These are phyloP conservation scores for Acer negundo DNA, from an alignment of 345 rosid genomes.

Conservation along the genomic window DNA sequence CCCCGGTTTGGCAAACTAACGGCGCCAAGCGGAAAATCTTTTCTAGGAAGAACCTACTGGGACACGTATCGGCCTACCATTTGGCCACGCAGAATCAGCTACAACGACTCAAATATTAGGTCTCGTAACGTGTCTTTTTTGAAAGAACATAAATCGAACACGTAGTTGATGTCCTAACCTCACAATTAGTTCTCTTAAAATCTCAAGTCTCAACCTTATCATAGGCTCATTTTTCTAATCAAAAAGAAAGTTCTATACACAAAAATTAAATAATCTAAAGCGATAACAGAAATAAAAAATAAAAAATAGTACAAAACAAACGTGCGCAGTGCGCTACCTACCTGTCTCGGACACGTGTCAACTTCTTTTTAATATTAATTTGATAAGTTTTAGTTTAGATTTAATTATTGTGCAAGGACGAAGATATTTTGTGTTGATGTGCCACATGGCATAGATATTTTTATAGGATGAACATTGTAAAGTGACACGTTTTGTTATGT, in stretches of 20 bases:
- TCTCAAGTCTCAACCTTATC: neutral
- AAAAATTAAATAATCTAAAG: neutral
- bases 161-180: conserved; percentile 1
- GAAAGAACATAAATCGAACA: neutral
- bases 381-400: too few species aligned
- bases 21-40: neutral
- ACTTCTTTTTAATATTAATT: neutral
- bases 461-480: neutral
- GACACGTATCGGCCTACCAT: conserved; percentile 3
- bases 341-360: conserved; percentile 11
- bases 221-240: conserved; percentile 2
- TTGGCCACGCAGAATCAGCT: conserved; percentile 8
- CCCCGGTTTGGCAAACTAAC: conserved; percentile 12
- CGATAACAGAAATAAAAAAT: too few species aligned
- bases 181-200: neutral
- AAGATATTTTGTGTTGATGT: conserved; percentile 19
- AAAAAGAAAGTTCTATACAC: conserved; percentile 2
- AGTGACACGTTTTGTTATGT: neutral
- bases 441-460: conserved; percentile 23
- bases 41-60: neutral
- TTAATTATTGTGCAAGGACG: conserved; percentile 1
- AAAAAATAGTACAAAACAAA: neutral
- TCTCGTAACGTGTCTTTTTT: neutral
- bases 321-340: neutral
- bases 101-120: neutral